phyloP scores from a whole-genome alignment of 75 land plant genomes.

The Sequoiadendron giganteum region DNA sequence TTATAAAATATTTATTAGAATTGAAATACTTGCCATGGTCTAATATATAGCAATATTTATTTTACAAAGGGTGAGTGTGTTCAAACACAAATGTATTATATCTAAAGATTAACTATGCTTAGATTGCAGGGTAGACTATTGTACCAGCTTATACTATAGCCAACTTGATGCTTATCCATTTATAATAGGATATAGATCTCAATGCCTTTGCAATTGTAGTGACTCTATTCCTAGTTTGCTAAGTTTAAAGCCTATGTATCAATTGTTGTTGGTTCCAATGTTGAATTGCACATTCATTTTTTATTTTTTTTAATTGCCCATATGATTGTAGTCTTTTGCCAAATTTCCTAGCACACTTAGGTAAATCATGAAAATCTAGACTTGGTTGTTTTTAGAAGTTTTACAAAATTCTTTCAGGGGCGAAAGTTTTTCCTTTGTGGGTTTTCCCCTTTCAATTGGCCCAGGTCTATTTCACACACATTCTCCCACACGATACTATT shows the following conservation, averaged over 20 bases:
- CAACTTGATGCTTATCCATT: not conserved
- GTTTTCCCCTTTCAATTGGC: too few relatives aligned
- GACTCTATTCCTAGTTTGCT: not conserved
- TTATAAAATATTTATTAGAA: not conserved
- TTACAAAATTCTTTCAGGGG: too few relatives aligned
- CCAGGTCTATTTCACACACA: too few relatives aligned
- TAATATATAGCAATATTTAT: not conserved
- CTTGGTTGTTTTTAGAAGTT: too few relatives aligned
- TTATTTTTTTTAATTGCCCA: too few relatives aligned
- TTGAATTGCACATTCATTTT: not conserved
- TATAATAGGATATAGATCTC: not conserved
- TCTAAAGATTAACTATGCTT: not conserved
- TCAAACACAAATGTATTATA: too few relatives aligned
- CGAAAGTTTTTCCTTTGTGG: too few relatives aligned
- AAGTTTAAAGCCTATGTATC: not conserved
- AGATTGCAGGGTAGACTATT: not conserved
- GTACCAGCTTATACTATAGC: not conserved
- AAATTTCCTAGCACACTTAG: too few relatives aligned
- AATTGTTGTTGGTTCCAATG: not conserved
- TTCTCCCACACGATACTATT: too few relatives aligned
- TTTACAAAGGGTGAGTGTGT: not conserved
- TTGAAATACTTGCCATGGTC: not conserved
- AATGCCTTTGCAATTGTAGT: not conserved
- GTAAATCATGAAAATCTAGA: too few relatives aligned
- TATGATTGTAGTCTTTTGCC: too few relatives aligned